Evolutionary conservation across 2,329 filamentous ascomycete species (phyloP), one percentile per base, ranked within the genome.

Genomic region (Shiraia bambusicola): DNA sequence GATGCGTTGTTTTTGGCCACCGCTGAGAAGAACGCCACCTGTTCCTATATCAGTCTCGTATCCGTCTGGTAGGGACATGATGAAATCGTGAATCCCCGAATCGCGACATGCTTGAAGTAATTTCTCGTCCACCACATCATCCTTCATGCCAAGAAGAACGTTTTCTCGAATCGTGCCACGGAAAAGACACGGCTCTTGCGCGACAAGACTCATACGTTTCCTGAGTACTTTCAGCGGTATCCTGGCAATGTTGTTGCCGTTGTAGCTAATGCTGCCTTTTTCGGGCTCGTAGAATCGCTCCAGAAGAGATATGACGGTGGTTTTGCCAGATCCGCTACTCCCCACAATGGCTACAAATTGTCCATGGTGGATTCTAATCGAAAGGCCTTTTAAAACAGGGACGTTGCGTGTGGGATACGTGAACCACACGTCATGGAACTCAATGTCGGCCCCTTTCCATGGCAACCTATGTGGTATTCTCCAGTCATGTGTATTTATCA

Each of bases 321-420:
- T 91, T 72, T 97, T 97, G 26, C 92, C 92, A 28, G 86, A 93
- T 5, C 92, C 92, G 15, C 90, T 95, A 12, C 42, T 42, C 1
- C 85, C 84, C 7, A 88, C 84, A 1, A 61, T 52, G 10, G 58
- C 56, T 6, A 52, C 52, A 15, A 54, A 56, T 34, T 86, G 80
- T 4, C 83, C 84, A 56, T 80, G 82, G 40, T 69, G 59, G 36
- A 63, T 63, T 10, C 56, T 49, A 3, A 66, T 25, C 11, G 75
- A 78, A 35, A 80, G 71, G 38, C 70, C 66, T 34, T 54, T 60
- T 4, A 97, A 91, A 37, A 96, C 87, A 2, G 83, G 80, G 3
- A 95, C 88, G 59, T 95, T 88, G 0, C 92, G 82, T 2, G 89
- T 94, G 2, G 92, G 92, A 60, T 97, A 97, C 57, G 95, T 91